These are phyloP conservation scores for Strigomonas galati DNA, from an alignment of 208 protist species.

Conservation along the genomic window DNA sequence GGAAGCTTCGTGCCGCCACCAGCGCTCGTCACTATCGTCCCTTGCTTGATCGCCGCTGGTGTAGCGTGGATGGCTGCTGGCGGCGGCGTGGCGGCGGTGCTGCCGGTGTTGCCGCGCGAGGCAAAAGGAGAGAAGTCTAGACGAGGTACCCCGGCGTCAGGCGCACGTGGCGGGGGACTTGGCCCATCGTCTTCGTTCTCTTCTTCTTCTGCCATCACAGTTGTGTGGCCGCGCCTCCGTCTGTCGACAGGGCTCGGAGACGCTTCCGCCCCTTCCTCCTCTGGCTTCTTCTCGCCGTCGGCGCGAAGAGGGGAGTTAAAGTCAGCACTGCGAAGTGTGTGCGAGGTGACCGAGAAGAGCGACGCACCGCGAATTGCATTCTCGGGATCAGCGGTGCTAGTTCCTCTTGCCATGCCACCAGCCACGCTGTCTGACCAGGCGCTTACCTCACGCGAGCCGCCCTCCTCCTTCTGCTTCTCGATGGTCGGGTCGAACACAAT, in stretches of 20 bases:
- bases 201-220: too few species aligned
- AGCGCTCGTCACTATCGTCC: too few species aligned
- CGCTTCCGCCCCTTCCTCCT: too few species aligned
- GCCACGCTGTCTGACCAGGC: slow-evolving; percentile 7
- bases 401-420: background rate
- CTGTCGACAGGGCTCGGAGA: too few species aligned
- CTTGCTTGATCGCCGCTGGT: too few species aligned
- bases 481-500: background rate
- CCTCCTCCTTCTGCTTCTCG: background rate
- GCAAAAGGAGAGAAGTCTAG: background rate
- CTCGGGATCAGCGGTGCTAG: background rate
- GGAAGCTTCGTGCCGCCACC: too few species aligned
- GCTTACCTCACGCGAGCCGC: background rate
- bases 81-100: background rate
- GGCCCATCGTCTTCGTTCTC: too few species aligned
- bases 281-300: background rate
- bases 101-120: background rate
- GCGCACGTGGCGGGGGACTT: too few species aligned
- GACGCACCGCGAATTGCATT: background rate
- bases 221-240: too few species aligned
- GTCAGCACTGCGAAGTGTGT: background rate
- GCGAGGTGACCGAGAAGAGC: background rate
- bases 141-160: too few species aligned
- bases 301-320: too few species aligned
- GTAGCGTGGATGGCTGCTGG: too few species aligned